Base-by-base conservation (phyloP, 2,329 filamentous ascomycete species). In the Botrytis medusae region DNA sequence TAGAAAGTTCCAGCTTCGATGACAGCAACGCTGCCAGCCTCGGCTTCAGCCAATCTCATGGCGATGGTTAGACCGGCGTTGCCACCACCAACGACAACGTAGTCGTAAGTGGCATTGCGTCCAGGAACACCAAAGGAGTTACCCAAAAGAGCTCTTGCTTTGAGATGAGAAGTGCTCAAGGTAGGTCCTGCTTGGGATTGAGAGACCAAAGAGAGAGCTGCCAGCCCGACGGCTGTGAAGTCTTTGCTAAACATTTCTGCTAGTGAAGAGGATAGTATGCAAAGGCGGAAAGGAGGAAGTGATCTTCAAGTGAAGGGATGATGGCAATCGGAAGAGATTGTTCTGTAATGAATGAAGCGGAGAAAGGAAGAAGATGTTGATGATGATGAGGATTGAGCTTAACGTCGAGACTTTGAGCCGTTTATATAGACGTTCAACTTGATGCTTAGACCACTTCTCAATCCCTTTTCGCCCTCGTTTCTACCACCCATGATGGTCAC, bases 21-120 rank as follows among this genome's bases (percentile, higher is more conserved):
- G 37, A 75, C 48, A 54, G 69, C 64, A n/a, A 75, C 72, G 12
- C 44, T 65, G 22, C 68, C 72, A 72, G 51, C 48, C 34, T 68
- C 8, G 8, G 57, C 51, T 48, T 73, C 67, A 22, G 57, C 54
- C 54, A 67, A 42, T 63, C 63, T 54, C 42, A 44, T 64, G n/a
- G 74, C 74, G 34, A 74, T 25, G 10, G 72, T 72, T 16, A 73
- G 54, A 64, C 74, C 74, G 4, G 74, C 68, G 25, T 72, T 71
- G 25, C 74, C 74, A 57, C 74, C 74, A 62, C 74, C 74, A 29
- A 74, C 61, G 62, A 74, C 34, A 46, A 74, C 62, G 48, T 74
- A 74, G 40, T 74, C 74, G 57, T 73, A 73, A n/a, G 72, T 67
- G n/a, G 60, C 72, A 32, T 73, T 61, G 22, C 48, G 44, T 54